Percentiles rank a stretch among this genome's conserved stretches.
These are phyloP conservation scores for Paraleonurus japonicus DNA, from an alignment of 257 asterid species.

Conservation along the genomic window DNA sequence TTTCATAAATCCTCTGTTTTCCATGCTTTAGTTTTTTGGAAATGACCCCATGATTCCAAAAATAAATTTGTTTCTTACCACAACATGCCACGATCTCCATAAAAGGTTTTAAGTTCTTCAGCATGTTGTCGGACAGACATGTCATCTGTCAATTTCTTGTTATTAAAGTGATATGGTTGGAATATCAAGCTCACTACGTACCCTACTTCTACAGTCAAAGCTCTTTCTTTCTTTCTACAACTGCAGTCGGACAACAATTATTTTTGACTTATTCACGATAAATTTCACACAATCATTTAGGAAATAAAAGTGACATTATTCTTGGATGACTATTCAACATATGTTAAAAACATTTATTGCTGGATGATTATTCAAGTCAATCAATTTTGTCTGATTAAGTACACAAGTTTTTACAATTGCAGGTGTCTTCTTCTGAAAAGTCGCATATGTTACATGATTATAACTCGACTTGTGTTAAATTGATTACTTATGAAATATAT, in stretches of 20 bases:
- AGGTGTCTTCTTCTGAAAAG: background rate
- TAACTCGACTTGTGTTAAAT: too few species aligned
- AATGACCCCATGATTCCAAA: background rate
- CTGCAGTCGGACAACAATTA: background rate
- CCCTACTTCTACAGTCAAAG: constrained; percentile 34
- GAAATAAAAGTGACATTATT: constrained; percentile 11
- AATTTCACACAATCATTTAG: background rate
- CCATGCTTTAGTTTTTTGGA: background rate
- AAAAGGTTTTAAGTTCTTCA: background rate
- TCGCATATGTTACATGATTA: background rate
- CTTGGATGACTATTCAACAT: background rate
- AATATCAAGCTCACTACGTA: constrained; percentile 22
- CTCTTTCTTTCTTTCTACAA: constrained; percentile 6
- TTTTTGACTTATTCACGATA: background rate
- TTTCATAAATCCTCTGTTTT: background rate
- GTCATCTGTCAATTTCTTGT: background rate
- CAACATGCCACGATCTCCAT: background rate
- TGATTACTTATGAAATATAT: background rate
- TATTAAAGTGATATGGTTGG: constrained; percentile 24
- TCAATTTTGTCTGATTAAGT: constrained; percentile 15
- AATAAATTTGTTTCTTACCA: background rate
- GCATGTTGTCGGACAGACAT: constrained; percentile 14
- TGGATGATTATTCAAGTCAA: background rate
- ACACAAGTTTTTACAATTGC: constrained; percentile 16
- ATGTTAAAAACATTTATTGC: background rate